Base-by-base conservation (phyloP, 306 rosid genomes). In the Rubus parviflorus region DNA sequence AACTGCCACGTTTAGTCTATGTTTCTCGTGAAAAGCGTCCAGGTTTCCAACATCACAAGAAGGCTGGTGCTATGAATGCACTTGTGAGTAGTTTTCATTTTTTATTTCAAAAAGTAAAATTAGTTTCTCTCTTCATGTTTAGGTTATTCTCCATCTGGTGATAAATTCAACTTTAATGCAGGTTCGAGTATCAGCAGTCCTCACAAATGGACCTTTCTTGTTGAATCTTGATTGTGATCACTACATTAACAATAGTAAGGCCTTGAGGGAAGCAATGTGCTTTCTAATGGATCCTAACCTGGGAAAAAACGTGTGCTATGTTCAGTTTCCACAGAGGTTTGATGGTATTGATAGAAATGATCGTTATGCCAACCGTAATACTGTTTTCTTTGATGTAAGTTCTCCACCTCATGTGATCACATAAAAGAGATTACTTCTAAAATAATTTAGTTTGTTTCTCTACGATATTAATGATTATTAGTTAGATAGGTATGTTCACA, bases 21-120 rank as follows among this genome's bases (percentile, higher is more conserved):
- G 98, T 95, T 73, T 95, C 98, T 87, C 98, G 98, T 84, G 98
- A 95, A 81, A 95, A 95, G 93, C 98, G 98, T 86, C 98, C 97
- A 8, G 97, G 98, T 37, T 95, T 95, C 82, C 98, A 95, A 83
- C 98, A 95, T 87, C 98, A 95, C 88, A 95, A 95, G 89, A 95
- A 95, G 81, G 98, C 98, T 3, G 98, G 98, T 84, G 98, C 98
- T 73, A 95, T 95, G 98, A 95, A 95, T 83, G 91, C 98, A 57
- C 97, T 95, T 69, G 98, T 95, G 82, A 88, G 98, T 86, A 74
- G 40, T 70, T 58, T 9, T 45, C 40, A 8, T 20, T 56, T 54
- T 13, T 42, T 64, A 17, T 2, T 75, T 49, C 35, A 76, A 56
- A 45, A 13, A 45, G 43, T 78, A 56, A 43, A 62, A 57, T 35